A percentile compares a stretch with the other conserved stretches of the same genome.
phyloP scores from a whole-genome alignment of 768 basidiomycete species.

The Clitopilus passeckerianus region DNA sequence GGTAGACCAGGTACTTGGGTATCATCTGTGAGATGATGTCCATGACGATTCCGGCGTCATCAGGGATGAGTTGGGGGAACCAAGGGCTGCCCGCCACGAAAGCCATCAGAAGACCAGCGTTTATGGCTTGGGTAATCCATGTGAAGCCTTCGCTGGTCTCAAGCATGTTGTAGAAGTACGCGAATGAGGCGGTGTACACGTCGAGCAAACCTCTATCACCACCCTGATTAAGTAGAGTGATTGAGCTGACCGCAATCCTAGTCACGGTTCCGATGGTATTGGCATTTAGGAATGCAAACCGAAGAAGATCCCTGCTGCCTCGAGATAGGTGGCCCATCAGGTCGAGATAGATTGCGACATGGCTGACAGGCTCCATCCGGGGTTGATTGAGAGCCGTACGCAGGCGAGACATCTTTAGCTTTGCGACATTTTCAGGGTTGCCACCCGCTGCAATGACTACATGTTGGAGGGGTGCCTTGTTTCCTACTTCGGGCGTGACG shows the following conservation, averaged over 20 bases:
- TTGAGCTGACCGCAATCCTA: constrained; percentile 22
- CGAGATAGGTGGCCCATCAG: constrained; percentile 26
- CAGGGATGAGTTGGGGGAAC: constrained; percentile 18
- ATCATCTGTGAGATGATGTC: constrained; percentile 20
- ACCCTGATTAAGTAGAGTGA: constrained; percentile 14
- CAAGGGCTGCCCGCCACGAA: constrained; percentile 21
- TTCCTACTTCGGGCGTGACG: constrained; percentile 2
- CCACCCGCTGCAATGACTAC: constrained; percentile 22
- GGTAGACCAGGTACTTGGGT: constrained; percentile 31
- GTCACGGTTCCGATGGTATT: constrained; percentile 24
- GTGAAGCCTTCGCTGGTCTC: constrained; percentile 32
- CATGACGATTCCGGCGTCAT: constrained; percentile 24
- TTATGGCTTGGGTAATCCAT: constrained; percentile 26
- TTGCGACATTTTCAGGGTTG: constrained; percentile 19
- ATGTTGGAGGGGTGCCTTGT: constrained; percentile 17
- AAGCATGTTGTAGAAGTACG: constrained; percentile 27
- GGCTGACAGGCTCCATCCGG: constrained; percentile 11
- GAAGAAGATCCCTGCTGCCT: constrained; percentile 20
- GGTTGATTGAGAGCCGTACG: constrained; percentile 14
- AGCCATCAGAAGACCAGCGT: constrained; percentile 25
- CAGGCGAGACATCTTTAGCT: constrained; percentile 22
- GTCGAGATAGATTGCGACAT: constrained; percentile 20
- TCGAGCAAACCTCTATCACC: constrained; percentile 14
- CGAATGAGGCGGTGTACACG: constrained; percentile 21
- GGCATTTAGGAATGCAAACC: constrained; percentile 23